phyloP scores from a whole-genome alignment of 768 basidiomycete genomes.

The Multifurca ochricompacta region DNA sequence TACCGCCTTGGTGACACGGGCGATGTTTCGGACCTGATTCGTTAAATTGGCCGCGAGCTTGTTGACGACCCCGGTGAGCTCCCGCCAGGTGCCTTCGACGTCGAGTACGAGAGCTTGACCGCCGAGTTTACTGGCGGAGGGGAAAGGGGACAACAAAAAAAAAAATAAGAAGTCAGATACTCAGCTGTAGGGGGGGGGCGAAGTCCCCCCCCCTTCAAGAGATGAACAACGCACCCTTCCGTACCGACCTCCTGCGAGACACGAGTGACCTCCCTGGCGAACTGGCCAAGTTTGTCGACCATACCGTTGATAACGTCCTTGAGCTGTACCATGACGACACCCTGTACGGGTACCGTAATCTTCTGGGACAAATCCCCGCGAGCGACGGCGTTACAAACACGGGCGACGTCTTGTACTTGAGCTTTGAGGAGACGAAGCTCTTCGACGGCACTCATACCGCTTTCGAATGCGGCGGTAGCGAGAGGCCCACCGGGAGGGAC shows the following conservation, averaged over 20 bases:
- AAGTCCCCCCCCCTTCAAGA: too few species aligned
- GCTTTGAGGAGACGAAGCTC: slow-evolving; percentile 70
- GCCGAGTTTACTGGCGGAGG: slow-evolving; percentile 51
- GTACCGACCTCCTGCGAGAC: slow-evolving; percentile 77
- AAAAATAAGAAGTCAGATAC: too few species aligned
- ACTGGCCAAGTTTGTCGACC: slow-evolving; percentile 66
- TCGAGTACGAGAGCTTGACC: slow-evolving; percentile 81
- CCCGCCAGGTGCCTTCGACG: slow-evolving; percentile 80
- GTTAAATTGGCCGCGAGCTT: slow-evolving; percentile 69
- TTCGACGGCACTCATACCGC: slow-evolving; percentile 55
- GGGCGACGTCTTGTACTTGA: slow-evolving; percentile 59
- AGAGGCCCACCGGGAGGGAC: slow-evolving; percentile 44
- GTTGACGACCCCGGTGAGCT: slow-evolving; percentile 73
- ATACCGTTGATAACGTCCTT: slow-evolving; percentile 40
- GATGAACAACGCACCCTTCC: slow-evolving; percentile 31
- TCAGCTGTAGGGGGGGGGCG: too few species aligned
- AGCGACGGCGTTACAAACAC: slow-evolving; percentile 46
- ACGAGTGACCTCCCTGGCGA: slow-evolving; percentile 82
- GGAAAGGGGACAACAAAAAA: slow-evolving; percentile 1
- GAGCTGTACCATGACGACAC: slow-evolving; percentile 43
- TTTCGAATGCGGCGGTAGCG: slow-evolving; percentile 42
- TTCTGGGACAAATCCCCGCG: slow-evolving; percentile 42
- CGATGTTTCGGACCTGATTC: slow-evolving; percentile 43
- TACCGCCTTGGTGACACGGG: slow-evolving; percentile 57
- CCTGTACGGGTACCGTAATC: slow-evolving; percentile 44